Evolutionary conservation across 345 rosid species (phyloP).

Genomic region (Eucalyptus fibrosa): DNA sequence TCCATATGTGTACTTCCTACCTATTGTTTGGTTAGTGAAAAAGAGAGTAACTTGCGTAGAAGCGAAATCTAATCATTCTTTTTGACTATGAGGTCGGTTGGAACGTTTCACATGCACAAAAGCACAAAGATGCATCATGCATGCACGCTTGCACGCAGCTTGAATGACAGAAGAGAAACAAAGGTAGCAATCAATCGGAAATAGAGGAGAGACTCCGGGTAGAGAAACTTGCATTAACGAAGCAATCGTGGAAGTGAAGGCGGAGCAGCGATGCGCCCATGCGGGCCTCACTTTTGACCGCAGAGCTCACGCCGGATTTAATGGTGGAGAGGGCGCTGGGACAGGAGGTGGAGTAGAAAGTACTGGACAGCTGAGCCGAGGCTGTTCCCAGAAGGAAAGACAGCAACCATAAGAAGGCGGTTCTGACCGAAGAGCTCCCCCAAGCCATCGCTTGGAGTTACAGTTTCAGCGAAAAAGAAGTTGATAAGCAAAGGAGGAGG

Average conservation of each 20-base stretch:
- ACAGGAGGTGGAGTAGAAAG: no score
- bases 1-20: background rate
- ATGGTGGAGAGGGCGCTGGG: no score
- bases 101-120: background rate
- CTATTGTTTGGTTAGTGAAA: background rate
- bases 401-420: no score
- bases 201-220: background rate
- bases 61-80: background rate
- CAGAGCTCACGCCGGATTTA: background rate
- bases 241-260: no score
- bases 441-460: no score
- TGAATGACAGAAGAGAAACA: background rate
- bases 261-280: no score
- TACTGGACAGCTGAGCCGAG: no score
- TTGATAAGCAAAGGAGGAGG: no score
- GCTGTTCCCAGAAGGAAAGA: accelerated
- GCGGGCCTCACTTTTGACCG: no score
- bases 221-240: no score
- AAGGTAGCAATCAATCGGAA: background rate
- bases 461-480: no score
- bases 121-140: background rate
- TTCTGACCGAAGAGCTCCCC: accelerated
- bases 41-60: background rate
- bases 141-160: background rate
- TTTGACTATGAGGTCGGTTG: background rate